Conservation (phyloP, 2,329 filamentous ascomycete genomes). For the Boeremia lycopersici region DNA sequence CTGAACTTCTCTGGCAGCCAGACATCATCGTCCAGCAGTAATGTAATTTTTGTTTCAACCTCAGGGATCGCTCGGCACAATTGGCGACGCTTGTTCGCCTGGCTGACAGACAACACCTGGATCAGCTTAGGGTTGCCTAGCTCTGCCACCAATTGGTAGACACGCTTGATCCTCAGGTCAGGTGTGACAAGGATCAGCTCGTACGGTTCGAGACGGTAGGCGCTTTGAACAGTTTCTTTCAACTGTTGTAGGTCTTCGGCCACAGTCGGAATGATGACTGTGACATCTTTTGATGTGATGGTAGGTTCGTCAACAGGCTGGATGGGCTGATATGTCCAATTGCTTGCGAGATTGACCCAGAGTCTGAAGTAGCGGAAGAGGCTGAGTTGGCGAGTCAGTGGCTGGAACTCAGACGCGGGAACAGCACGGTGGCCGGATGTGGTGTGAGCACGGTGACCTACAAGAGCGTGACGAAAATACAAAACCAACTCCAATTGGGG, state of each 20-base stretch:
- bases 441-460: conserved; percentile 28
- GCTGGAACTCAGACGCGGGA: not conserved
- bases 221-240: conserved; percentile 78
- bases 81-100: conserved; percentile 94
- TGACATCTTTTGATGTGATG: conserved; percentile 82
- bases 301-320: conserved; percentile 81
- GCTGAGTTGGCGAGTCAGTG: conserved; percentile 58
- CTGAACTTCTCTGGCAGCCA: conserved; percentile 86
- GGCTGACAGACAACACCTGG: conserved; percentile 74
- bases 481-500: conserved; percentile 49
- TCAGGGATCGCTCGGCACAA: conserved; percentile 89
- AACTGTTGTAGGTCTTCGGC: conserved; percentile 86
- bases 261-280: conserved; percentile 91
- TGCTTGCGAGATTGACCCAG: conserved; percentile 77
- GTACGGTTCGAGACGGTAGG: conserved; percentile 70
- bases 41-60: conserved; percentile 80
- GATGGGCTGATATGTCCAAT: conserved; percentile 84
- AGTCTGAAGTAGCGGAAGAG: conserved; percentile 86
- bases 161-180: conserved; percentile 73
- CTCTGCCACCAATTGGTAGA: conserved; percentile 63
- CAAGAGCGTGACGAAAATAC: conserved; percentile 45
- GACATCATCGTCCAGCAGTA: conserved; percentile 96
- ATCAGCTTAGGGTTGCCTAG: conserved; percentile 62
- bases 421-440: conserved; percentile 12
- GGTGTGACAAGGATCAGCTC: conserved; percentile 88